Base-by-base conservation (phyloP, 2,329 filamentous ascomycete genomes). In the Fragosphaeria purpurea region DNA sequence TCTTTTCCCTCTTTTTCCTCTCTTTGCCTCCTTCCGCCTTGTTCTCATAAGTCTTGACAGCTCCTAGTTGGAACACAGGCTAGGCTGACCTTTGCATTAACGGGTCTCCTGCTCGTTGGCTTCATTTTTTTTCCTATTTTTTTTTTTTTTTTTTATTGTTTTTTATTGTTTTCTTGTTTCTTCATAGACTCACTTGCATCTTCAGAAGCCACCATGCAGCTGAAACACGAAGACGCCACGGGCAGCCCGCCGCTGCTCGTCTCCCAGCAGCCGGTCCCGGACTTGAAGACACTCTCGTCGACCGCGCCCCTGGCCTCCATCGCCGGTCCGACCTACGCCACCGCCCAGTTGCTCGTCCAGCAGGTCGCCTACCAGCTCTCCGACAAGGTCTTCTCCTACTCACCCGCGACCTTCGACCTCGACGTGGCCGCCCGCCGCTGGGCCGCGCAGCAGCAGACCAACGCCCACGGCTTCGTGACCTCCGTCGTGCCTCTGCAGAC, bases 371-470 rank as follows among this genome's bases (percentile, higher is more conserved):
- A 95, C 71, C 80, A 87, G 56, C 77, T 98, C 55, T 97, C 91
- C 51, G 90, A 97, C 75, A 95, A 95, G 76, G 83, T 97, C 70
- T 98, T 95, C 73, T 86, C 90, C 51, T 97, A 95, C 74, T 97
- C 91, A 3, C 88, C 90, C 33, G 87, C 95, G 62, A 86, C 88
- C 11, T 97, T 96, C 63, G 87, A 94, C 64, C 78, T 98, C 57
- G 91, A 97, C 66, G 69, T 83, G 55, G 88, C 90, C 44, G 83
- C 87, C 49, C 86, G 84, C 67, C 70, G 80, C 58, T 98, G 93
- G 93, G 76, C 80, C 46, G 67, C 71, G 33, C 70, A 79, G 55
- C 73, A 79, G 55, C 83, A 88, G 63, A 74, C 76, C 64, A 98
- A 98, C 72, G 81, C 85, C 56, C 82, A 90, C 70, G 88, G 88